These are phyloP conservation scores for Solanum corneliomulleri DNA, from an alignment of 257 asterid genomes.

Conservation along the genomic window DNA sequence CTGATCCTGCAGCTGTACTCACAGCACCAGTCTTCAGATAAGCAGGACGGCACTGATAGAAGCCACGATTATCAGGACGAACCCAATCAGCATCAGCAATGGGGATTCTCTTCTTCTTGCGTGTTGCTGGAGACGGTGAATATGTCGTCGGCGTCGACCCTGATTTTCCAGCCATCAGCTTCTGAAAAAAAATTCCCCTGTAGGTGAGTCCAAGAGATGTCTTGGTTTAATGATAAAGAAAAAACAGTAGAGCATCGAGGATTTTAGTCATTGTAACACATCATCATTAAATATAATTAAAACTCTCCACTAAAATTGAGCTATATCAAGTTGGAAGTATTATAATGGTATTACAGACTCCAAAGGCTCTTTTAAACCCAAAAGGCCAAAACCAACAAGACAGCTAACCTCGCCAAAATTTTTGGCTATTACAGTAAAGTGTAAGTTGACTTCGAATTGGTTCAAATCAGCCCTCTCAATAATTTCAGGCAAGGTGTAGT, in stretches of 20 bases:
- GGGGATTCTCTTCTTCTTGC: constrained; percentile 30
- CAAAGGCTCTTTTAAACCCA: background rate
- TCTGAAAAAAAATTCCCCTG: background rate
- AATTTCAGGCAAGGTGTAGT: background rate
- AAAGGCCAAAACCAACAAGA: background rate
- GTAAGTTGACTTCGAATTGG: background rate
- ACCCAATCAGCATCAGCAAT: constrained; percentile 47
- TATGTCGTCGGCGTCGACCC: constrained; percentile 55
- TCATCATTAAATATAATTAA: background rate
- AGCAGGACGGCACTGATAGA: constrained; percentile 92
- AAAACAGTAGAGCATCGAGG: background rate
- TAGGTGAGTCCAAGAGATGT: background rate
- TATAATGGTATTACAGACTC: background rate
- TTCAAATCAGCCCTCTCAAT: background rate
- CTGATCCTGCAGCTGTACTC: constrained; percentile 93
- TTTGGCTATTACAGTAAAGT: background rate
- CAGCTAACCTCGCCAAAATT: background rate
- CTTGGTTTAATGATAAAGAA: background rate
- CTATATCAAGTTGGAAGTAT: background rate
- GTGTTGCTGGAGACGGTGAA: constrained; percentile 49
- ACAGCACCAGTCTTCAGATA: constrained; percentile 85
- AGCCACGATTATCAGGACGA: constrained; percentile 78
- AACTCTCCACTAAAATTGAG: background rate
- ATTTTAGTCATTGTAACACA: background rate
- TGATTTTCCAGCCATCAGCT: constrained; percentile 37